Base-by-base conservation (phyloP, 2,329 filamentous ascomycete species). In the Hypoxylon sp. region DNA sequence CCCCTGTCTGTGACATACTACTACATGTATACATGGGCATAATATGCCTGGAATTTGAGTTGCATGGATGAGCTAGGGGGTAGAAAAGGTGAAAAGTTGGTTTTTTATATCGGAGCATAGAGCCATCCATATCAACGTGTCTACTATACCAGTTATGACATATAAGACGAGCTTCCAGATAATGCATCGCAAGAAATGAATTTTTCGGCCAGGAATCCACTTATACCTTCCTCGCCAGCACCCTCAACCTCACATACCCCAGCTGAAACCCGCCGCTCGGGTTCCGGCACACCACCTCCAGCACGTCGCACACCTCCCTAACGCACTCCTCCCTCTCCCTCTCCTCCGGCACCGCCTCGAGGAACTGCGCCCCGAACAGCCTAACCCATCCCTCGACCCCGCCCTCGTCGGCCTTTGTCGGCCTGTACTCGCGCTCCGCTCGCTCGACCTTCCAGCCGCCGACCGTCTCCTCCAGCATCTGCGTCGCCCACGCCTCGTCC, bases 341-440 rank as follows among this genome's bases (percentile, higher is more conserved):
- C 28, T 77, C 79, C 30, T 77, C 79, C 1, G 76, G 73, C 7
- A 90, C 73, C 1, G 76, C 79, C 65, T 89, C 85, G 58, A 91
- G 78, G 50, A 89, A 83, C 65, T 79, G 76, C 64, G 82, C 85
- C 1, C 84, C 88, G 82, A 91, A 89, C 63, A 91, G 74, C 68
- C 84, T 78, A 24, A 90, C 78, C 89, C 89, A 92, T 1, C 87
- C 89, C 56, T 86, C 84, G 10, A 91, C 77, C 0, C 89, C 89
- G 2, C 86, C 86, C 62, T 75, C 77, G 63, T 84, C 85, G n/a
- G 82, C 80, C 20, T 77, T 79, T 24, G 89, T 92, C 24, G 88
- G 87, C 53, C 90, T 77, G 79, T 88, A 91, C 77, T 90, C 88
- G 19, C 81, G 74, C 78, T 92, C 89, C 0, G 84, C 75, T 67